Base-by-base conservation (phyloP, 495 filamentous ascomycete species). In the Copromyces sp. region DNA sequence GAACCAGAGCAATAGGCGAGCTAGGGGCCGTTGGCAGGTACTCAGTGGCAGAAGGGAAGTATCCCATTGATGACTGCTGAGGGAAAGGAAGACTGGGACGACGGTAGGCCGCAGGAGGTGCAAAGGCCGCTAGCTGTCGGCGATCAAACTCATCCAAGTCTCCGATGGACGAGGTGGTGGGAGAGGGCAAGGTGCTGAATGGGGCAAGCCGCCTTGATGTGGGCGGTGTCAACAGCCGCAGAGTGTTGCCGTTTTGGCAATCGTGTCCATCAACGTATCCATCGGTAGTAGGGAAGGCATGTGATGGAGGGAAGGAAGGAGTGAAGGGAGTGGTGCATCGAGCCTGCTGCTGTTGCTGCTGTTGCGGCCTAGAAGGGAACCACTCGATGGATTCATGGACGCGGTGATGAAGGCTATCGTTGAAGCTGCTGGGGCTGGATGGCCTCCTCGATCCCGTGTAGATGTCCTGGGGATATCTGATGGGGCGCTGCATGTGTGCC, bases 21-120 rank as follows among this genome's bases (percentile, higher is more conserved):
- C 72, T 82, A 12, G 79, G 79, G 20, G 77, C 80, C 20, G 79
- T 82, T 6, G 76, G 78, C 12, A 80, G 53, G 12, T 80, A 75
- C 14, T 78, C 71, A 44, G 69, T 68, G 73, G 70, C 75, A 76
- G 68, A 81, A 68, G 16, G 45, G 70, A 38, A 68, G 70, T 38
- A 39, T 14, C 47, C 47, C 20, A 59, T 59, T 71, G 45, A 61
- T 68, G 70, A 39, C 44, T 65, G 70, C 9, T n/a, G 70, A 38
- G 38, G 70, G 17, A 20, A 47, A 35, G 20, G 70, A 71, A 37
- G 70, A 35, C 70, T 38, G 14, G 44, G 40, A 29, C 14, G 53
- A 35, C 53, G 53, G 14, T 65, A 65, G 53, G 53, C 53, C 53
- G 53, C 53, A 9, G 29, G 53, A 1, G 53, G 29, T 65, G 53